Percentiles rank a stretch among this genome's conserved stretches.
phyloP scores from a whole-genome alignment of 306 rosid genomes.

The apple (Malus domestica) region ASM211411v1 NC_041795.1:1049001-1049500 shows the following conservation, averaged over 20 bases:
- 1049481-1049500: constrained; percentile 41
- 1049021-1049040: neutral
- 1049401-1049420: constrained; percentile 77
- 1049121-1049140: neutral
- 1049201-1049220: neutral
- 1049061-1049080: constrained; percentile 18
- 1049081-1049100: constrained; percentile 75
- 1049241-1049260: neutral
- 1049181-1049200: neutral
- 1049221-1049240: neutral
- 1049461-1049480: constrained; percentile 40
- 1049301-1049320: constrained; percentile 32
- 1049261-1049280: constrained; percentile 38
- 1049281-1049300: constrained; percentile 53
- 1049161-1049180: neutral
- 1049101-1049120: constrained; percentile 38
- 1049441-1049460: constrained; percentile 37
- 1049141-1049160: neutral
- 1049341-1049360: constrained; percentile 61
- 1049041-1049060: neutral
- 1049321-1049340: constrained; percentile 52
- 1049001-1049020: neutral
- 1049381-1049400: constrained; percentile 29
- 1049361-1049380: constrained; percentile 41
- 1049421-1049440: constrained; percentile 86